Conservation (phyloP, 139 green algal genomes). For the Nannochloris sp. region DNA sequence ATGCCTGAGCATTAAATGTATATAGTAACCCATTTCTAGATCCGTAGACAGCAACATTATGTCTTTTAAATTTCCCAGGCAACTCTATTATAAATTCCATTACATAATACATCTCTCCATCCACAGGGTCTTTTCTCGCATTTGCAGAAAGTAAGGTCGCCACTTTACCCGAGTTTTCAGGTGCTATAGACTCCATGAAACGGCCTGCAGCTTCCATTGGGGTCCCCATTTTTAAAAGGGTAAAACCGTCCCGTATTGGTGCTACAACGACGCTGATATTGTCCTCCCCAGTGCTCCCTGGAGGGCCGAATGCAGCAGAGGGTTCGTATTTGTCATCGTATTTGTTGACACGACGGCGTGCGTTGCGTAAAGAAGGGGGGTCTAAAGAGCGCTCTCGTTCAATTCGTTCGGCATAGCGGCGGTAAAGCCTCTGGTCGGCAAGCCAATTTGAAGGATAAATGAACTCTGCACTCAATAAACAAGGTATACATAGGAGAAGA, state of each 20-base stretch:
- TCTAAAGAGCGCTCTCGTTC: slow-evolving; percentile 61
- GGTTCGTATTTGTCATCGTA: slow-evolving; percentile 44
- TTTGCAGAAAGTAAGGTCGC: slow-evolving; percentile 47
- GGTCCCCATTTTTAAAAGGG: slow-evolving; percentile 46
- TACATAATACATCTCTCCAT: slow-evolving; percentile 56
- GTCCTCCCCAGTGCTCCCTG: slow-evolving; percentile 74
- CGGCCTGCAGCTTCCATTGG: slow-evolving; percentile 36
- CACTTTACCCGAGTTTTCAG: slow-evolving; percentile 26
- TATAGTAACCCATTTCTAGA: slow-evolving; percentile 50
- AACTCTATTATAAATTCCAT: slow-evolving; percentile 70
- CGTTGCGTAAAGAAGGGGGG: slow-evolving; percentile 29
- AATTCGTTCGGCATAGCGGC: slow-evolving; percentile 52
- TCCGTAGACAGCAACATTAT: slow-evolving; percentile 75
- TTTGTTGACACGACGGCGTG: not conserved
- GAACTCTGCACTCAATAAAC: slow-evolving; percentile 63
- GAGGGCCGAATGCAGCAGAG: slow-evolving; percentile 71
- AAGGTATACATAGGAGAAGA: too few relatives aligned
- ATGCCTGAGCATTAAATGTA: slow-evolving; percentile 68
- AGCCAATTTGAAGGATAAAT: slow-evolving; percentile 76
- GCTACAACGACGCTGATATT: slow-evolving; percentile 86
- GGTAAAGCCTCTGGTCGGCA: slow-evolving; percentile 72
- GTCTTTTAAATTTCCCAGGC: slow-evolving; percentile 48
- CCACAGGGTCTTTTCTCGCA: slow-evolving; percentile 3
- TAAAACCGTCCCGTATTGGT: slow-evolving; percentile 71
- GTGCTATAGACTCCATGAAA: slow-evolving; percentile 56